Percentiles rank a stretch among this genome's conserved stretches.
Evolutionary conservation across 129 eudicot species (phyloP).

Genomic region (Smallanthus sonchifolius): DNA sequence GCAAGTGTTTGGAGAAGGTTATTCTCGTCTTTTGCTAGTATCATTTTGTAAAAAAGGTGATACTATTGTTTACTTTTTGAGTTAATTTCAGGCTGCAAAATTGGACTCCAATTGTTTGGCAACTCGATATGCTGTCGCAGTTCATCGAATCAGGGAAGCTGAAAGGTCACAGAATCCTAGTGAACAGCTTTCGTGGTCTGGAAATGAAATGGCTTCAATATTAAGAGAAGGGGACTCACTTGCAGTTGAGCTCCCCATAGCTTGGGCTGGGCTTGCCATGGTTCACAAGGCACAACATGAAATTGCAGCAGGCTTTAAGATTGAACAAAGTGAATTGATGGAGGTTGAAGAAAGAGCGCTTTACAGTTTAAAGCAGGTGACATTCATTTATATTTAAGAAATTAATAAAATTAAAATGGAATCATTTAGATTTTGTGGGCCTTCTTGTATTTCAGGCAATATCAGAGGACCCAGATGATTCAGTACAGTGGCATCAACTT

Average conservation of each 20-base stretch:
- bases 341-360: constrained; percentile 84
- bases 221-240: constrained; percentile 79
- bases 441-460: constrained; percentile 55
- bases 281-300: constrained; percentile 95
- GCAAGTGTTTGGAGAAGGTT: constrained; percentile 95
- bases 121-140: constrained; percentile 84
- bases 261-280: constrained; percentile 96
- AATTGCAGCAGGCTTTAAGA: constrained; percentile 81
- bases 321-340: constrained; percentile 61
- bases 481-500: constrained; percentile 92
- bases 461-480: constrained; percentile 85
- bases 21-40: constrained; percentile 11
- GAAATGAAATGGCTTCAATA: constrained; percentile 94
- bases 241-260: constrained; percentile 67
- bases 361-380: constrained; percentile 78
- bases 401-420: neutral
- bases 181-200: constrained; percentile 97
- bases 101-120: constrained; percentile 95
- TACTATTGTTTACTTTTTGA: neutral
- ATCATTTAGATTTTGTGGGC: neutral
- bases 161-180: constrained; percentile 91
- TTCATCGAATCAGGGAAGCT: constrained; percentile 86
- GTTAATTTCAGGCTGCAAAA: constrained; percentile 70
- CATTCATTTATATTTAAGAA: neutral
- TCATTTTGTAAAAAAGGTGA: neutral